These are phyloP conservation scores for Mycena venus DNA, from an alignment of 768 basidiomycete species.

Conservation along the genomic window DNA sequence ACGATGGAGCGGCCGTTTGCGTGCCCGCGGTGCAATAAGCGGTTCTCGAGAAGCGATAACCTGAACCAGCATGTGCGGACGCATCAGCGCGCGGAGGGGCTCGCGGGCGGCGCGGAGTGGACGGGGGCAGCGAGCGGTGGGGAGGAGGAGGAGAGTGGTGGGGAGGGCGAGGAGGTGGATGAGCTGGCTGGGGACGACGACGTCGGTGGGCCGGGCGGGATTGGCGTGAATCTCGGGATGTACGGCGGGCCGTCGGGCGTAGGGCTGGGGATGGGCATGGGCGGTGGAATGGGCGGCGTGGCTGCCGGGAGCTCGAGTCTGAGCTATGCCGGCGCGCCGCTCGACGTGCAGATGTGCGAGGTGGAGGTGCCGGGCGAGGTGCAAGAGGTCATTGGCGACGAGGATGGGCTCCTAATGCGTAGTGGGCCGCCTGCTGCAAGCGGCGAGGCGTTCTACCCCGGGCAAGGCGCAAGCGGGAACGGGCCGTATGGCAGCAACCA, in stretches of 20 bases:
- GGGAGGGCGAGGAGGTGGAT: constrained; percentile 41
- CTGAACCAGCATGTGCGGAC: constrained; percentile 89
- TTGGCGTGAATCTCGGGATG: constrained; percentile 40
- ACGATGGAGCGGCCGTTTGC: constrained; percentile 89
- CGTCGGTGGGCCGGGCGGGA: constrained; percentile 40
- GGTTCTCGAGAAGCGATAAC: constrained; percentile 91
- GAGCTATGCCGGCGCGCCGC: constrained; percentile 38
- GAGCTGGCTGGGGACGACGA: constrained; percentile 44
- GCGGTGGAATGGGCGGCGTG: constrained; percentile 35
- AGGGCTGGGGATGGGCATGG: constrained; percentile 42
- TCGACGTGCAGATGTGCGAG: constrained; percentile 69
- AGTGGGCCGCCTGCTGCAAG: constrained; percentile 26
- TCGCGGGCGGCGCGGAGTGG: constrained; percentile 39
- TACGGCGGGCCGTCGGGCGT: constrained; percentile 36
- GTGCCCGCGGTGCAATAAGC: constrained; percentile 81
- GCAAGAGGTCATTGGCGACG: constrained; percentile 68
- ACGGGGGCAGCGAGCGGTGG: constrained; percentile 42
- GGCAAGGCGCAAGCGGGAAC: constrained; percentile 29
- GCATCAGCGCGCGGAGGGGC: constrained; percentile 66
- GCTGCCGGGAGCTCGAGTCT: constrained; percentile 35
- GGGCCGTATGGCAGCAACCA: constrained; percentile 37
- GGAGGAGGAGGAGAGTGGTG: constrained; percentile 38
- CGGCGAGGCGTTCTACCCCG: constrained; percentile 32
- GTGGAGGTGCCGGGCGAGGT: constrained; percentile 71
- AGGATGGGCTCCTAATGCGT: constrained; percentile 65